phyloP scores from a whole-genome alignment of 2,329 filamentous ascomycete species.

The Aspergillus fijiensis region DNA sequence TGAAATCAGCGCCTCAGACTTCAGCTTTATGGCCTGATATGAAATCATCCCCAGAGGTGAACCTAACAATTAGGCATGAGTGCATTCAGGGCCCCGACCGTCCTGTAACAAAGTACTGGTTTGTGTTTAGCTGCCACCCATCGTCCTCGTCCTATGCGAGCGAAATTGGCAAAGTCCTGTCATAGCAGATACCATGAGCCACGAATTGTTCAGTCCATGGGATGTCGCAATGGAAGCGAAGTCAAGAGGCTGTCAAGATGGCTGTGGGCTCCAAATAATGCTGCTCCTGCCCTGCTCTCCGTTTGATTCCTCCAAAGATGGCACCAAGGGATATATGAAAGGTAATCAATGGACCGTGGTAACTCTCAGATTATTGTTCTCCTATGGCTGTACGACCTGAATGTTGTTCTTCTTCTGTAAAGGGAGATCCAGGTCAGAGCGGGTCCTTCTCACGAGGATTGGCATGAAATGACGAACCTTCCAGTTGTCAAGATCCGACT shows the following conservation, averaged over 20 bases:
- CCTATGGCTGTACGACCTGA: conserved; percentile 48
- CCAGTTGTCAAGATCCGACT: conserved; percentile 95
- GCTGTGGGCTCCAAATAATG: conserved; percentile 6
- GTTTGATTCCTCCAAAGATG: background rate
- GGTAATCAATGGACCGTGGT: background rate
- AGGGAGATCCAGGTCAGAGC: conserved; percentile 7
- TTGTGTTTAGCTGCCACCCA: conserved; percentile 8
- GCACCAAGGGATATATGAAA: background rate
- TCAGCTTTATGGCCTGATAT: conserved; percentile 4
- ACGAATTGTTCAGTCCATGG: background rate
- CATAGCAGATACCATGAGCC: background rate
- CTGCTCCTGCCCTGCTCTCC: background rate
- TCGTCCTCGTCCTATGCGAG: background rate
- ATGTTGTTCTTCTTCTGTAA: conserved; percentile 51
- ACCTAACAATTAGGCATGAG: conserved; percentile 17
- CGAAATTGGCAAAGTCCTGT: background rate
- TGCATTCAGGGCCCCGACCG: conserved; percentile 11
- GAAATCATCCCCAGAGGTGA: conserved; percentile 1
- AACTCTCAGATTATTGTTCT: background rate
- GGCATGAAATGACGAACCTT: conserved; percentile 61
- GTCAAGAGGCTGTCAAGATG: background rate
- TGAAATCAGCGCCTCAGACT: conserved; percentile 10
- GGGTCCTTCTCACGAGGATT: background rate
- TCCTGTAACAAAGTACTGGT: background rate
- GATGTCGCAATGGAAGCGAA: background rate